phyloP scores from a whole-genome alignment of 2,329 filamentous ascomycete genomes.

The Curvularia sp. region DNA sequence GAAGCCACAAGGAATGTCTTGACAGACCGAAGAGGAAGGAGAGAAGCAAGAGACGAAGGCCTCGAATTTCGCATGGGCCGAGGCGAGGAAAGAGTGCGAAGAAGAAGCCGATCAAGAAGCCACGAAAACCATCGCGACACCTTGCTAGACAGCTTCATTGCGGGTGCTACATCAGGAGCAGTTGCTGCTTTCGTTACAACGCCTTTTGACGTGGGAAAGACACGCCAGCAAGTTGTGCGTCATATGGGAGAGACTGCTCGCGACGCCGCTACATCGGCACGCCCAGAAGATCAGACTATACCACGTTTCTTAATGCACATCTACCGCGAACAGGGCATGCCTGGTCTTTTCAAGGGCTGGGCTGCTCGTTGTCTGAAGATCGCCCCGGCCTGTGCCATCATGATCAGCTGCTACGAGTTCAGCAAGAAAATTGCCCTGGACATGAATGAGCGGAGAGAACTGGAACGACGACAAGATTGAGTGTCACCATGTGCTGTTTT shows the following conservation, averaged over 20 bases:
- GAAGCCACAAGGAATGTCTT: slow-evolving; percentile 78
- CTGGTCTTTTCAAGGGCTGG: slow-evolving; percentile 90
- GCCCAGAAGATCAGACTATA: slow-evolving; percentile 80
- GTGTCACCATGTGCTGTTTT: not conserved
- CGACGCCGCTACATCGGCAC: slow-evolving; percentile 50
- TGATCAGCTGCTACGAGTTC: slow-evolving; percentile 98
- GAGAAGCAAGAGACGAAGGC: slow-evolving; percentile 45
- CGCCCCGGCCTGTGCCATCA: slow-evolving; percentile 95
- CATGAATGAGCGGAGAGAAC: slow-evolving; percentile 68
- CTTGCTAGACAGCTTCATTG: slow-evolving; percentile 86
- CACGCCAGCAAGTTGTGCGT: slow-evolving; percentile 82
- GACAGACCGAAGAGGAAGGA: slow-evolving; percentile 69
- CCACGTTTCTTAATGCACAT: slow-evolving; percentile 87
- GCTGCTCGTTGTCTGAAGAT: slow-evolving; percentile 91
- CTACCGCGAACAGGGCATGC: slow-evolving; percentile 79
- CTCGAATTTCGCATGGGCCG: slow-evolving; percentile 45
- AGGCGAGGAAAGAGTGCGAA: slow-evolving; percentile 40
- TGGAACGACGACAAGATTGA: slow-evolving; percentile 28
- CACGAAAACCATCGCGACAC: slow-evolving; percentile 76
- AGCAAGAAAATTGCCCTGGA: slow-evolving; percentile 86
- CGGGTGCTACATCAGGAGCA: slow-evolving; percentile 82
- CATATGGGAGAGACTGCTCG: slow-evolving; percentile 59
- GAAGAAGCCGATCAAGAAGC: slow-evolving; percentile 62
- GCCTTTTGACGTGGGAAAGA: slow-evolving; percentile 98
- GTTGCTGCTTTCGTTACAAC: slow-evolving; percentile 88